These are phyloP conservation scores for Scedosporium boydii DNA, from an alignment of 2,329 filamentous ascomycete genomes.

Conservation along the genomic window DNA sequence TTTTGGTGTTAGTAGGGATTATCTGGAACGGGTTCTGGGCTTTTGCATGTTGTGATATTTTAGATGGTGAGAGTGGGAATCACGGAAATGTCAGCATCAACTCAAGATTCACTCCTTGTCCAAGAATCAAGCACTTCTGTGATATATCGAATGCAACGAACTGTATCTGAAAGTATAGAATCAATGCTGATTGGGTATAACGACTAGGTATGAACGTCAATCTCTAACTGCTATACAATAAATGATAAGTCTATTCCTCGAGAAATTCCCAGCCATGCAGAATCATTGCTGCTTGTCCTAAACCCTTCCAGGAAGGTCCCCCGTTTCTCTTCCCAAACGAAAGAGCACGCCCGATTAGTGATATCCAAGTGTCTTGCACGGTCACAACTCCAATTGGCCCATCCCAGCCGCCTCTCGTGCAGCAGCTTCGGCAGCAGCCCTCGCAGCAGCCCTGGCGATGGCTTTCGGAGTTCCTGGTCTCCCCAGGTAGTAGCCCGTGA, in stretches of 20 bases:
- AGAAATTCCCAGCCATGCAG: too few relatives aligned
- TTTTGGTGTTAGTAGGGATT: neutral
- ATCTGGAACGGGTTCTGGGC: neutral
- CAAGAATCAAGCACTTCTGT: neutral
- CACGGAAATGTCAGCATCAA: neutral
- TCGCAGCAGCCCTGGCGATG: neutral
- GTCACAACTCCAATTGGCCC: neutral
- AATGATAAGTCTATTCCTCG: too few relatives aligned
- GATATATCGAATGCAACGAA: neutral
- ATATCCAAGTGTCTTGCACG: neutral
- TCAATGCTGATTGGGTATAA: neutral
- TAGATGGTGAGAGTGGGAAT: neutral
- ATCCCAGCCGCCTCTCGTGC: neutral
- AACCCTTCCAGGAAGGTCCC: too few relatives aligned
- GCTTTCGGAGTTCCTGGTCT: neutral
- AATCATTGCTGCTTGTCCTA: too few relatives aligned
- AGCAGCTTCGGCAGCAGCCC: neutral
- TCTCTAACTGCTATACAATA: neutral
- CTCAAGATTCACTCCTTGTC: neutral
- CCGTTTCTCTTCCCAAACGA: too few relatives aligned
- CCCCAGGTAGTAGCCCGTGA: neutral
- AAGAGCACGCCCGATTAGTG: neutral
- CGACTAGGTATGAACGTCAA: neutral
- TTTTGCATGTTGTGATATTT: neutral
- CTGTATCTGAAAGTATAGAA: neutral